Evolutionary conservation across 768 basidiomycete genomes (phyloP), one percentile per base, ranked within the genome.

Genomic region (Boletus pseudo-olivaceus): DNA sequence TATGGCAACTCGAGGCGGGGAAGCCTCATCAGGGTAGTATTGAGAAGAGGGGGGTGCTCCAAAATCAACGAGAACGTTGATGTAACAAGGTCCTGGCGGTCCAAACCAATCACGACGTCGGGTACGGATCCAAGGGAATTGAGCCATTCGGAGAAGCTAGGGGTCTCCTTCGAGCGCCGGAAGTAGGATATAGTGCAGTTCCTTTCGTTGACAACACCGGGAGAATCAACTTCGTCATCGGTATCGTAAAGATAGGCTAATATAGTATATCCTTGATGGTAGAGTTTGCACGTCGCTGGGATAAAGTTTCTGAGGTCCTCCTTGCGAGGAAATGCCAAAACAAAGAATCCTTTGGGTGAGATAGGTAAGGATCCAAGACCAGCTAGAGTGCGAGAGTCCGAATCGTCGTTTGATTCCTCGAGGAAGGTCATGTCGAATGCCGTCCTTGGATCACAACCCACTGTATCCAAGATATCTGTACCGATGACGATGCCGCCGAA

Each of bases 1-100:
- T 80, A 75, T 15, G 62, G 65, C 29, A 88, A 64, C 56, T 87
- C 82, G n/a, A 56, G 58, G 8, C 72, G 72, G 32, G 78, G 78
- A 27, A 87, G 67, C 20, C 72, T 72, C 1, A 85, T 68, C 9
- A 77, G 17, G 10, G 73, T 72, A 27, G 68, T 62, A 23, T 69
- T 58, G 51, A 60, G 62, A 39, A 65, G 66, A 12, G 55, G 64
- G 33, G 55, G 47, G 43, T 62, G 47, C 41, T 61, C 53, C 19
- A 66, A 59, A 29, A 60, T 58, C 47, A 60, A 51, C 2, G 68
- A 46, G 6, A 65, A 59, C 0, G 56, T 55, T 3, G 60, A 58
- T 3, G 62, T 68, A 39, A 72, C 45, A 7, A 45, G 9, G 41
- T 67, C 67, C 47, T 65, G 67, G 20, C 73, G 70, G 19, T 67